Evolutionary conservation across 2,329 filamentous ascomycete species (phyloP), one percentile per base, ranked within the genome.

Genomic region (Sporothrix phasma): DNA sequence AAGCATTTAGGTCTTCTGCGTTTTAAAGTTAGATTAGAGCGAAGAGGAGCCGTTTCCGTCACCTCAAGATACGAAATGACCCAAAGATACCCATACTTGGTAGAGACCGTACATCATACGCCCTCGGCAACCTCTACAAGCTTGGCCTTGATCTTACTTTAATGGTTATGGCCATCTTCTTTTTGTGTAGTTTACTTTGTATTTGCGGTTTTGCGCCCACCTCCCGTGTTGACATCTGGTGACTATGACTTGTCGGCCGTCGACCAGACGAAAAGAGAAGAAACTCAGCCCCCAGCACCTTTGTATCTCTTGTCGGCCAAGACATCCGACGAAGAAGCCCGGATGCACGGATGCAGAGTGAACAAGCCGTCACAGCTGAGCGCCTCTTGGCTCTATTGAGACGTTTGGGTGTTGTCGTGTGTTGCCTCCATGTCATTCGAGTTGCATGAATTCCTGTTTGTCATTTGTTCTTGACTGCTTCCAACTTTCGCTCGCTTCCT

Each of bases 11-110:
- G 8, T 8, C 11, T 45, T 49, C 39, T 37, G 5, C 5, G n/a
- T 31, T 26, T 19, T 26, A 59, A 41, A 19, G 43, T 67, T 62
- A 67, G 65, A 67, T 67, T 67, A 65, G 41, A 67, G 66, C 66
- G 66, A 67, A 59, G 64, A 64, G 64, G 59, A 65, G 66, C 66
- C 63, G 65, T 64, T 37, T n/a, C 31, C 31, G 22, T n/a, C n/a
- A n/a, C 29, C 29, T 22, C 22, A 17, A 11, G n/a, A n/a, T n/a
- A n/a, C n/a, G n/a, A 29, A 31, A n/a, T 17, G 26, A 31, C 29
- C 31, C 17, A 17, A 37, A 37, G 10, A 11, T 17, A 5, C 51
- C 51, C 51, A 15, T n/a, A n/a, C n/a, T n/a, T n/a, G n/a, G n/a
- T n/a, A n/a, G n/a, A n/a, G n/a, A n/a, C n/a, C n/a, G n/a, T n/a